Conservation (phyloP, 1,284 basidiomycete species). For the Jaminaea rosea region DNA sequence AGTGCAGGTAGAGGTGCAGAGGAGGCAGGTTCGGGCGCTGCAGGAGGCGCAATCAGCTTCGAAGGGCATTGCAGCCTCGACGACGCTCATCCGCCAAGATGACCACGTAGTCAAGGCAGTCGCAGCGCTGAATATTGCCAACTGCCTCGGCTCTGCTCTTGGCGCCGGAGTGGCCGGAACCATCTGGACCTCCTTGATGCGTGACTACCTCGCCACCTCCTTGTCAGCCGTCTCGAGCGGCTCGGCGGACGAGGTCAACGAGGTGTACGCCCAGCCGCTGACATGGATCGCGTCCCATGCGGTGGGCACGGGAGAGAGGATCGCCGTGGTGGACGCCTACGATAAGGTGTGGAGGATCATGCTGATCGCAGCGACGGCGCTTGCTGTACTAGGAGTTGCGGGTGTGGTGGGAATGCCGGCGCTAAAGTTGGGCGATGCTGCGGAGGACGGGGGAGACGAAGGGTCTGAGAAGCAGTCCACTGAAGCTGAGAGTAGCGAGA, state of each 20-base stretch:
- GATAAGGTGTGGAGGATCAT: slow-evolving; percentile 1
- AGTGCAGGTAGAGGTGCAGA: slow-evolving; percentile 7
- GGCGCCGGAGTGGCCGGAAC: slow-evolving; percentile 11
- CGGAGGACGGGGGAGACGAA: no score
- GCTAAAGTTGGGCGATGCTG: no score
- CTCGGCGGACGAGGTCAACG: not conserved
- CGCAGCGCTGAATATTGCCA: slow-evolving; percentile 10
- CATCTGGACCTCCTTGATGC: slow-evolving; percentile 7
- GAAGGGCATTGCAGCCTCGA: not conserved
- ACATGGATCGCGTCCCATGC: slow-evolving; percentile 11
- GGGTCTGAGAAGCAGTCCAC: no score
- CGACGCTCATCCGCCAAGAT: not conserved
- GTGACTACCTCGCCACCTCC: not conserved
- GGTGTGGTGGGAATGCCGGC: no score
- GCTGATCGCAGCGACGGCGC: slow-evolving; percentile 7
- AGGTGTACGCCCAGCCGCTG: slow-evolving; percentile 9
- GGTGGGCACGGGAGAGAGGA: slow-evolving; percentile 6
- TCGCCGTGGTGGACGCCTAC: slow-evolving; percentile 9
- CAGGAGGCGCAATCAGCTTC: no score
- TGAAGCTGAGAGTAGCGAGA: no score
- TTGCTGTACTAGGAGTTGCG: no score
- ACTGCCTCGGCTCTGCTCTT: slow-evolving; percentile 6
- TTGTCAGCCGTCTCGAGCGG: slow-evolving; percentile 1
- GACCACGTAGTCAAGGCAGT: slow-evolving; percentile 2
- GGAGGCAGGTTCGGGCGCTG: no score